Evolutionary conservation across 2,329 filamentous ascomycete genomes (phyloP), one percentile per base, ranked within the genome.

Genomic region (Plenodomus biglobosus): DNA sequence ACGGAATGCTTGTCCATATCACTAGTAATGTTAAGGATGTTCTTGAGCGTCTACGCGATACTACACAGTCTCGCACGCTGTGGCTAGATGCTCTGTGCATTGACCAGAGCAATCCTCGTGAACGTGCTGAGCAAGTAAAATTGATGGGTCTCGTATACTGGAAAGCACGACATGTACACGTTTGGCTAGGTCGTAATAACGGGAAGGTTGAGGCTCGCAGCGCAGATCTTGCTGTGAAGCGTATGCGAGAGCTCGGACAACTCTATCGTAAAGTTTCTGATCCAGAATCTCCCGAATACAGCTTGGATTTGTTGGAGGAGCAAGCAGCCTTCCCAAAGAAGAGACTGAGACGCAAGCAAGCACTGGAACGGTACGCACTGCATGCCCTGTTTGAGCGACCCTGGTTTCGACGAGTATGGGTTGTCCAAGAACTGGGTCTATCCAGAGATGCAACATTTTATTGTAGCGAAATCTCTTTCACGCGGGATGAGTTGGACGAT

Each of bases 61-160:
- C 27, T 15, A 18, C 8, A 3, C 3, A 24, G 35, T 15, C 18
- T 24, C 16, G 18, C 6, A n/a, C 47, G 1, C 8, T 52, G 19
- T 53, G 46, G 50, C 48, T 50, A 18, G 56, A 59, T 37, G 44
- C 42, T 13, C 30, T 59, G 2, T 59, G 56, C 18, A 57, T 59
- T 24, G 53, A 57, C 27, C 56, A 59, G 11, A 36, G 30, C 7
- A 47, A 58, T 15, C 17, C 6, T 10, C 10, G 36, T 4, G 52
- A 58, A 38, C 46, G 43, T 1, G 40, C 38, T 1, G 8, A 38
- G 11, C 52, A 59, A 21, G 46, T 59, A 0, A 41, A 46, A n/a
- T 21, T 57, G 3, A 58, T 59, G 52, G 40, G 40, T 1, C 27
- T 46, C 19, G 45, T 59, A 4, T 59, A 52, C 21, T 44, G 11